Percentiles rank a stretch among this genome's conserved stretches.
These are phyloP conservation scores for Diutina rugosa DNA, from an alignment of 1,139 yeast species.

Conservation along the genomic window DNA sequence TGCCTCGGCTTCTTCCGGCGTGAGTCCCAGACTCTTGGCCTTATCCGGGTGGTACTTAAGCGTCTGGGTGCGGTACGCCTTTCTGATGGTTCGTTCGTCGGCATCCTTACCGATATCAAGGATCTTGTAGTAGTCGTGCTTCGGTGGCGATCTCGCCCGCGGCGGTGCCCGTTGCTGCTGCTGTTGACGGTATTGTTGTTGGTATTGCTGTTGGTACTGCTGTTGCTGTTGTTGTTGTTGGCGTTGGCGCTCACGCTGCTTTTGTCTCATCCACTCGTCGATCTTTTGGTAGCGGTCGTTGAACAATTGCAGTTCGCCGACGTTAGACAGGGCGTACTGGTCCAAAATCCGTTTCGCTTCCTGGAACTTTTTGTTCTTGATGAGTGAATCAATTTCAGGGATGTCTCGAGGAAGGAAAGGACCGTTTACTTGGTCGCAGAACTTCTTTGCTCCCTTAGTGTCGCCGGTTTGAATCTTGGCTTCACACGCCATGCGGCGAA, in stretches of 20 bases:
- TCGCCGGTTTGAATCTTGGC: constrained; percentile 21
- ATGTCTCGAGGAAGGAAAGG: constrained; percentile 33
- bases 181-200: constrained; percentile 32
- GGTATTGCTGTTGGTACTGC: constrained; percentile 25
- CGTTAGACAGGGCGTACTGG: constrained; percentile 15
- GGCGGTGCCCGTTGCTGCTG: constrained; percentile 22
- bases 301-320: constrained; percentile 27
- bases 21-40: constrained; percentile 43
- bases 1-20: constrained; percentile 59
- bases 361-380: constrained; percentile 24
- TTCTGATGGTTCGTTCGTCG: constrained; percentile 66
- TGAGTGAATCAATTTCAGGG: constrained; percentile 28
- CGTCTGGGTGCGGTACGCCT: constrained; percentile 69
- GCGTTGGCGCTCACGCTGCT: constrained; percentile 26
- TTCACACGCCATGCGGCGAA: constrained; percentile 36
- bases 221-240: constrained; percentile 38
- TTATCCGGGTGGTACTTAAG: constrained; percentile 89
- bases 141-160: constrained; percentile 26
- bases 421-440: constrained; percentile 23
- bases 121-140: constrained; percentile 63
- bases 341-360: constrained; percentile 26
- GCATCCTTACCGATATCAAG: constrained; percentile 66
- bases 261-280: constrained; percentile 19
- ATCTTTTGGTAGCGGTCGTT: constrained; percentile 14
- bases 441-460: constrained; percentile 10